Base-by-base conservation (phyloP, 2,329 filamentous ascomycete genomes). In the Aureobasidium sp. region DNA sequence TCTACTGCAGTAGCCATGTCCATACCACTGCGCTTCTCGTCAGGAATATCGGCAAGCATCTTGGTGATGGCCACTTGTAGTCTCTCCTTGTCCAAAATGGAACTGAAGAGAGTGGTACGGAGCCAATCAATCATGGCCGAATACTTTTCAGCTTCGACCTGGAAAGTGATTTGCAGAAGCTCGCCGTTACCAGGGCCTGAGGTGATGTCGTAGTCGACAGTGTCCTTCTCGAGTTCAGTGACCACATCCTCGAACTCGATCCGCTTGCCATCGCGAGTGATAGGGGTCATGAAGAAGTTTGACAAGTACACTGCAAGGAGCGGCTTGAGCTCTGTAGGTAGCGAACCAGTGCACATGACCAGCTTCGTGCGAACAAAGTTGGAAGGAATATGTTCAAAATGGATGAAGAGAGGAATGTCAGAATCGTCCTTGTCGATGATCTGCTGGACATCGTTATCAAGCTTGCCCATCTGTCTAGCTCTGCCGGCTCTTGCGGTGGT, bases 281-380 rank as follows among this genome's bases (percentile, higher is more conserved):
- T 87, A 2, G 93, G 94, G 0, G 91, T 91, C 71, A 91, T 93
- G 80, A 97, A 99, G 78, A 97, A 96, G 70, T 93, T 94, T 70
- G 92, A 90, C 34, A 86, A 86, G 70, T 96, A 97, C 44, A 97
- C 81, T 3, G 87, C 83, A 52, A 97, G 79, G 27, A 99, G 76
- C 3, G 94, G 94, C 71, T 93, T 91, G 63, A 93, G 82, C 65
- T 92, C 84, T n/a, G 88, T 82, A 0, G 92, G 90, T 1, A 97
- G 79, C 36, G 84, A 79, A 2, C 86, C 83, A 0, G 91, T 96
- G 58, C 90, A 90, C 54, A 97, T 79, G 61, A 94, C 85, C 27
- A 97, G 75, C 52, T 85, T 87, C 62, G 97, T 82, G 67, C 93
- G 88, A 7, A 96, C 91, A 72, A 99, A 99, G 70, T 91, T 96